These are phyloP conservation scores for Aquilaria malaccensis DNA, from an alignment of 345 rosid genomes.

Conservation along the genomic window DNA sequence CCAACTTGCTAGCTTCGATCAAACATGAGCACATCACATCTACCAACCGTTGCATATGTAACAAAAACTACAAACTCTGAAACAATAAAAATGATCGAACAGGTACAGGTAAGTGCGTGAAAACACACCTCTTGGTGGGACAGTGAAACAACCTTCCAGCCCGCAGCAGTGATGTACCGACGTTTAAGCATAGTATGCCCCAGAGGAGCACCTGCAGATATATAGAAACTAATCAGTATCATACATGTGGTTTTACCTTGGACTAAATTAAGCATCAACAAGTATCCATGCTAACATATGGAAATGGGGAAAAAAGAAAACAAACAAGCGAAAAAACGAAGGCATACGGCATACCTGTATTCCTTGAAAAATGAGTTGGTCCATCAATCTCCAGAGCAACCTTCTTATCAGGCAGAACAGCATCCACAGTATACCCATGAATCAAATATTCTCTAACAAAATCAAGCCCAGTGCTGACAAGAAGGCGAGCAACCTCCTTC, in stretches of 20 bases:
- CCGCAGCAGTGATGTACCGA: constrained; percentile 67
- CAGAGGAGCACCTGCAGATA: constrained; percentile 61
- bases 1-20: too few relatives aligned
- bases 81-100: too few relatives aligned
- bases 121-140: constrained; percentile 68
- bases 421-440: constrained; percentile 79
- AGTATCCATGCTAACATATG: neutral
- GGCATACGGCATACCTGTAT: constrained; percentile 43
- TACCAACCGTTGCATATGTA: too few relatives aligned
- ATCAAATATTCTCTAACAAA: constrained; percentile 69
- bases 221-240: constrained; percentile 1
- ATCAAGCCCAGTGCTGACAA: constrained; percentile 79
- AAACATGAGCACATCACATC: too few relatives aligned
- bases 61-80: too few relatives aligned
- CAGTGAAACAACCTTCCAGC: constrained; percentile 79
- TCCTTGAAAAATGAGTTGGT: constrained; percentile 91
- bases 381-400: constrained; percentile 92
- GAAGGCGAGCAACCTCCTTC: constrained; percentile 84
- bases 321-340: constrained; percentile 1
- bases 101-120: neutral
- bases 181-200: constrained; percentile 85
- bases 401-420: constrained; percentile 69
- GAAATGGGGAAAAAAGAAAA: neutral
- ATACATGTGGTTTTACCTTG: neutral
- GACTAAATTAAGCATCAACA: constrained; percentile 2